Percentiles rank a stretch among this genome's conserved stretches.
These are phyloP conservation scores for Chaetomium fimeti DNA, from an alignment of 495 filamentous ascomycete species.

Conservation along the genomic window DNA sequence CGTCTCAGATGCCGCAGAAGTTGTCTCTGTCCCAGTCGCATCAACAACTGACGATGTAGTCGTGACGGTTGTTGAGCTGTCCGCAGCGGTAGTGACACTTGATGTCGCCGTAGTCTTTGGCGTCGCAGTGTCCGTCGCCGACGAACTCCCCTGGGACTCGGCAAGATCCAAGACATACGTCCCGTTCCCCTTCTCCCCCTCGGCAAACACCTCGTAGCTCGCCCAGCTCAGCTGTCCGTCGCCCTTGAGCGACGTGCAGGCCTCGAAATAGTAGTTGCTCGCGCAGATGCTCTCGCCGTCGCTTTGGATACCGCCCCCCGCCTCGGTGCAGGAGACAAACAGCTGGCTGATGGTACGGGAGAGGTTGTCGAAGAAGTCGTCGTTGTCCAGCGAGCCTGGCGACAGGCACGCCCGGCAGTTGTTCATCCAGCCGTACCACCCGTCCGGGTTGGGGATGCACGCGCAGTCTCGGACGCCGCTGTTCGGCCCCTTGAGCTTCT, in stretches of 20 bases:
- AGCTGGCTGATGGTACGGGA: conserved; percentile 16
- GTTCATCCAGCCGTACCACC: conserved; percentile 19
- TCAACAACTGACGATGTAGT: not conserved
- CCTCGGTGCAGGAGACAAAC: conserved; percentile 19
- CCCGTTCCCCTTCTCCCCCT: not conserved
- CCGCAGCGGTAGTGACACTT: not conserved
- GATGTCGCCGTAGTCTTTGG: not conserved
- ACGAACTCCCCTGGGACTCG: not conserved
- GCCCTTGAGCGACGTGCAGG: conserved; percentile 13
- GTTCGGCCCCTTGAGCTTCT: conserved; percentile 5
- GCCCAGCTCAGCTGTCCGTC: conserved; percentile 18
- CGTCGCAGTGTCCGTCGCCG: not conserved
- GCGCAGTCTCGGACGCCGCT: conserved; percentile 7
- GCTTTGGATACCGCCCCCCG: conserved; percentile 7
- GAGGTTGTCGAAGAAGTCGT: conserved; percentile 24
- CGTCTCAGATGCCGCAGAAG: not conserved
- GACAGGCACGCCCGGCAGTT: conserved; percentile 15
- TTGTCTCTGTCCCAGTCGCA: not conserved
- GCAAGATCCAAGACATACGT: conserved; percentile 15
- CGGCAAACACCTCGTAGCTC: conserved; percentile 4
- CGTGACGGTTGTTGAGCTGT: not conserved
- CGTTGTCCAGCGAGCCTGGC: conserved; percentile 8
- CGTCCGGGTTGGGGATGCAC: conserved; percentile 20
- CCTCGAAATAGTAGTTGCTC: conserved; percentile 8
- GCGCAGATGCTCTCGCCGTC: conserved; percentile 20